Conservation (phyloP, 169 alveolate species). For the Neospora caninum region DNA sequence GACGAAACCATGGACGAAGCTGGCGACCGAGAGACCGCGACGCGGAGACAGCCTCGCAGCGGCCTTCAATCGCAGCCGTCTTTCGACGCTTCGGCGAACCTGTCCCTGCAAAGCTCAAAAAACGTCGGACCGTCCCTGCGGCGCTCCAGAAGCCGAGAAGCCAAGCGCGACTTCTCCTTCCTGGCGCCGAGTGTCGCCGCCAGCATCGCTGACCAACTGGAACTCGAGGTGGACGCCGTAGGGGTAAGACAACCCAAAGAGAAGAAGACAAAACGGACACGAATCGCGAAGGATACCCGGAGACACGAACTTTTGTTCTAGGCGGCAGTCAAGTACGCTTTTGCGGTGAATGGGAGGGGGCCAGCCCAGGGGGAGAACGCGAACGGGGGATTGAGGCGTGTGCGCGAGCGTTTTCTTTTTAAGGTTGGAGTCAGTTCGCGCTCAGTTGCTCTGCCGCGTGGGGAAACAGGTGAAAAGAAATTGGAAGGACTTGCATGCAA, state of each 20-base stretch:
- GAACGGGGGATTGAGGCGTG: neutral
- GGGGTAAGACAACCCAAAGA: neutral
- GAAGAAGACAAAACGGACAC: neutral
- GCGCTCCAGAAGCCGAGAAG: neutral
- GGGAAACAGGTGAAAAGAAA: too few species aligned
- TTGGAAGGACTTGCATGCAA: too few species aligned
- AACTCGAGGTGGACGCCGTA: neutral
- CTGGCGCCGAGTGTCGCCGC: slow-evolving; percentile 8
- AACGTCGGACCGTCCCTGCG: neutral
- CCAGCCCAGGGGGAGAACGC: neutral
- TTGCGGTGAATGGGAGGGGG: neutral
- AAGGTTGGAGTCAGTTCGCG: too few species aligned
- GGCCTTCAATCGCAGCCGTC: neutral
- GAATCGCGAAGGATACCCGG: neutral
- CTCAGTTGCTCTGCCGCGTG: too few species aligned
- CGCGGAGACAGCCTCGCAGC: neutral
- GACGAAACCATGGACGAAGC: neutral
- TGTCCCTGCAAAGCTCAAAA: neutral
- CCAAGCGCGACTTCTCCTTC: slow-evolving; percentile 1
- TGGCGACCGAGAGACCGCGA: neutral
- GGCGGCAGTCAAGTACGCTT: neutral
- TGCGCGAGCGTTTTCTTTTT: neutral
- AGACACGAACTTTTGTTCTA: neutral
- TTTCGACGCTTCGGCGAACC: neutral
- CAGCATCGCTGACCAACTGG: slow-evolving; percentile 19